These are phyloP conservation scores for Penicillium cataractarum DNA, from an alignment of 495 filamentous ascomycete species.

Conservation along the genomic window DNA sequence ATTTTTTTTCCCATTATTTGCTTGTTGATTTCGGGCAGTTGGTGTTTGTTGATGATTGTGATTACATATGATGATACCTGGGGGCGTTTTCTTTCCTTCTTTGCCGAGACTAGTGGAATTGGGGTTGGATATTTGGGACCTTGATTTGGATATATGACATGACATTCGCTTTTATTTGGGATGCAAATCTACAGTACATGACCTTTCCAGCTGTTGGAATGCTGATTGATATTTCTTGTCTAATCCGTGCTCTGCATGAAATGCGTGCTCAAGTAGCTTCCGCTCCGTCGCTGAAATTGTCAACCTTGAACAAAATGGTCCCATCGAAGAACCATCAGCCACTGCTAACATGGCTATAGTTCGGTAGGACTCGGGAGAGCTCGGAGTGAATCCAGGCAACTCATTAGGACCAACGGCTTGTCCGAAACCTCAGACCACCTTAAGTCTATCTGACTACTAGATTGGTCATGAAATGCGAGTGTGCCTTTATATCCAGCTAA, in stretches of 20 bases:
- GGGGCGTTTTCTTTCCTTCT: constrained; percentile 5
- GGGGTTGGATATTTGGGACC: not conserved
- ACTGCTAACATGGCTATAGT: not conserved
- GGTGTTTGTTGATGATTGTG: constrained; percentile 5
- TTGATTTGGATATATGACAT: constrained; percentile 8
- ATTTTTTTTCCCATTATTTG: not conserved
- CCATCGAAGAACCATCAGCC: not conserved
- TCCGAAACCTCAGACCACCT: not conserved
- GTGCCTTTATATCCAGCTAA: not conserved
- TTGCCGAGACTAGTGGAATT: constrained; percentile 1
- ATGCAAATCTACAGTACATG: constrained; percentile 2
- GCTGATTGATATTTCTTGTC: not conserved
- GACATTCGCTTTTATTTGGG: not conserved
- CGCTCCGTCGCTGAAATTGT: not conserved
- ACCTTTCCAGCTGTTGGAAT: constrained; percentile 13
- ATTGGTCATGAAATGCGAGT: not conserved
- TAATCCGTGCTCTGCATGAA: not conserved
- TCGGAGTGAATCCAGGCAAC: too few relatives aligned
- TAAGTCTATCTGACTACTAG: not conserved
- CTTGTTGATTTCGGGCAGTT: not conserved
- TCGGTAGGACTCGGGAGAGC: too few relatives aligned
- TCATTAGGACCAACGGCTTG: not conserved
- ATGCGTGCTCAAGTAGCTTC: not conserved
- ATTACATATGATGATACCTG: constrained; percentile 20
- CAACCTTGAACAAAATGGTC: too few relatives aligned